These are phyloP conservation scores for Dactylellina drechsleri DNA, from an alignment of 2,329 filamentous ascomycete genomes.

Conservation along the genomic window DNA sequence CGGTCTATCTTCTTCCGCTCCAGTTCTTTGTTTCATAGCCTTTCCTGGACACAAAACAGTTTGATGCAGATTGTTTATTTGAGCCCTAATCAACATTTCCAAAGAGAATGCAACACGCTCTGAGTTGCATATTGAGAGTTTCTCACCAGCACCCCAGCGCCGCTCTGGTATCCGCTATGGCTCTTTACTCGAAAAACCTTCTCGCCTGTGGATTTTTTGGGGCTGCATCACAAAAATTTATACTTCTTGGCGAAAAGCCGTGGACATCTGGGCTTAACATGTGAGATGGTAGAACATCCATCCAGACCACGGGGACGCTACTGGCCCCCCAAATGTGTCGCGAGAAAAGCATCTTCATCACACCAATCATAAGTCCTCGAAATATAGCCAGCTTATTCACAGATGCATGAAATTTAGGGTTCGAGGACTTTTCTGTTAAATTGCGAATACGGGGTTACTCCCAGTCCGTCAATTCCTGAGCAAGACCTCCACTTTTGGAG, in stretches of 20 bases:
- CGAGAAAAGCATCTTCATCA: background rate
- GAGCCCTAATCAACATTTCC: conserved; percentile 1
- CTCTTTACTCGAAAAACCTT: conserved; percentile 1
- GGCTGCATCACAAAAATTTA: conserved; percentile 9
- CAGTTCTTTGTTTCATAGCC: conserved; percentile 17
- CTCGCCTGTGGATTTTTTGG: background rate
- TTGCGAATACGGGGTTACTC: conserved; percentile 47
- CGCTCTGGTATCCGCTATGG: conserved; percentile 12
- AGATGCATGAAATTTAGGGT: conserved; percentile 27
- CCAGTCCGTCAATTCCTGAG: background rate
- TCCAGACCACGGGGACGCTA: background rate
- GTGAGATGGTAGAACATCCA: conserved; percentile 8
- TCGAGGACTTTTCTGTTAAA: conserved; percentile 21
- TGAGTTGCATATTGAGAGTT: conserved; percentile 39
- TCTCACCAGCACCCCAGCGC: background rate
- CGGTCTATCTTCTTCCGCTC: background rate
- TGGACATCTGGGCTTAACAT: conserved; percentile 8
- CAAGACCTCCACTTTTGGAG: too few species aligned
- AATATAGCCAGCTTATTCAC: background rate
- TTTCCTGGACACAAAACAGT: conserved; percentile 5
- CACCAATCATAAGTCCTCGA: too few species aligned
- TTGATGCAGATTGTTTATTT: too few species aligned
- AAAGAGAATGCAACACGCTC: conserved; percentile 42
- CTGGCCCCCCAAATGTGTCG: background rate
- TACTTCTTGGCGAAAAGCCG: conserved; percentile 3